Conservation (phyloP, 2,329 filamentous ascomycete species). For the Chrysoporthe cubensis region DNA sequence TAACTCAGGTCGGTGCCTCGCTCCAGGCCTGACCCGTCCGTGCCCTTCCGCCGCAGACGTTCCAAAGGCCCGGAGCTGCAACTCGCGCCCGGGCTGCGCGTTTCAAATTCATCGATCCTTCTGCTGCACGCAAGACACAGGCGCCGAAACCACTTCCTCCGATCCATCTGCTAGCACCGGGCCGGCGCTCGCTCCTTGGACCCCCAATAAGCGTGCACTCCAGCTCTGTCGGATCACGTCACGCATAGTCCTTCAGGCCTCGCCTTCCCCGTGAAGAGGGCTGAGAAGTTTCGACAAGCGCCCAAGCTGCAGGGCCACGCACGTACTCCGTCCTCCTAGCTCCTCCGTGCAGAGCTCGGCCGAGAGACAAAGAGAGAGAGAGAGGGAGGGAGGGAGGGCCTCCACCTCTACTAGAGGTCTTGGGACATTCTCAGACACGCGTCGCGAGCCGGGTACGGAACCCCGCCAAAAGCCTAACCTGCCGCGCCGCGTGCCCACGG, state of each 20-base stretch:
- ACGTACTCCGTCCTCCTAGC: not conserved
- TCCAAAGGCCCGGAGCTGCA: constrained; percentile 6
- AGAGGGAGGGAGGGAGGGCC: not conserved
- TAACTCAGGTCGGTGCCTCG: constrained; percentile 11
- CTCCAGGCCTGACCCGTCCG: constrained; percentile 26
- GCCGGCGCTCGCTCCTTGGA: not conserved
- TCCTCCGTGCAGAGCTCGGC: constrained; percentile 2
- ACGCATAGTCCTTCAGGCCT: not conserved
- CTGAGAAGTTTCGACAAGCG: constrained; percentile 11
- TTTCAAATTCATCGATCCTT: constrained; percentile 17
- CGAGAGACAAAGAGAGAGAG: not conserved
- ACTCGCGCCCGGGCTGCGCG: constrained; percentile 7
- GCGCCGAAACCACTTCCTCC: not conserved
- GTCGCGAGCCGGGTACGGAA: constrained; percentile 1
- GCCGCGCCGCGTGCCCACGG: not conserved
- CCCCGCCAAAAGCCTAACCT: not conserved
- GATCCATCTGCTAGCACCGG: not conserved
- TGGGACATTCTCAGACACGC: not conserved
- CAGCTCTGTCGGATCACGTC: not conserved
- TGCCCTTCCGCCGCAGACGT: constrained; percentile 6
- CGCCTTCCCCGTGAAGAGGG: not conserved
- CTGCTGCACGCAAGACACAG: not conserved
- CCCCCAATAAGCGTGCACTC: constrained; percentile 1
- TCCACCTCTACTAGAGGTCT: not conserved
- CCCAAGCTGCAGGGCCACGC: not conserved